Conservation (phyloP, 2,329 filamentous ascomycete genomes). For the Ceratocystis variospora region DNA sequence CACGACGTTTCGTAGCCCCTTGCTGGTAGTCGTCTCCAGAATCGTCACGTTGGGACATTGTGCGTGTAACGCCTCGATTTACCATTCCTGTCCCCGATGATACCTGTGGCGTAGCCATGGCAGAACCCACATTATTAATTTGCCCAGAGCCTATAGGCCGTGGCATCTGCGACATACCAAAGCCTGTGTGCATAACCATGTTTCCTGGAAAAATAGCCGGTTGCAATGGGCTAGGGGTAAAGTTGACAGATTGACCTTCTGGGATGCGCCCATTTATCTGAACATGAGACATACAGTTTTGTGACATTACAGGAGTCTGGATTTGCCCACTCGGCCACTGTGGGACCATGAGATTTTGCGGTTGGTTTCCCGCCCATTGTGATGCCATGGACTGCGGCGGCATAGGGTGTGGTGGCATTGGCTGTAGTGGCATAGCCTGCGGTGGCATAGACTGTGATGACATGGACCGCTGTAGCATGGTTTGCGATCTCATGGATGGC, state of each 20-base stretch:
- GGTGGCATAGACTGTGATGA: too few relatives aligned
- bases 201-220: background rate
- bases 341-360: background rate
- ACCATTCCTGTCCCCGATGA: background rate
- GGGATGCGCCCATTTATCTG: background rate
- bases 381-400: too few relatives aligned
- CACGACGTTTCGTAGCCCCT: background rate
- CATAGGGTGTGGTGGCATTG: background rate
- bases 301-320: background rate
- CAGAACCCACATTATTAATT: background rate
- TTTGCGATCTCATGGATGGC: too few relatives aligned
- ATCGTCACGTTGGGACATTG: slow-evolving; percentile 4
- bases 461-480: too few relatives aligned
- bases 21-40: background rate
- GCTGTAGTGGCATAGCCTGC: too few relatives aligned
- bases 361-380: too few relatives aligned
- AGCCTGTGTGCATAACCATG: background rate
- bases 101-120: background rate
- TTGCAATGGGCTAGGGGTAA: background rate
- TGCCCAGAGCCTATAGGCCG: background rate
- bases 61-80: background rate
- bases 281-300: background rate
- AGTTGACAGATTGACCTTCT: background rate
- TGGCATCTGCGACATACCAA: background rate
- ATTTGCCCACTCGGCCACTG: background rate